These are phyloP conservation scores for Cymbopogon citratus DNA, from an alignment of 176 grass and related monocot genomes.

Conservation along the genomic window DNA sequence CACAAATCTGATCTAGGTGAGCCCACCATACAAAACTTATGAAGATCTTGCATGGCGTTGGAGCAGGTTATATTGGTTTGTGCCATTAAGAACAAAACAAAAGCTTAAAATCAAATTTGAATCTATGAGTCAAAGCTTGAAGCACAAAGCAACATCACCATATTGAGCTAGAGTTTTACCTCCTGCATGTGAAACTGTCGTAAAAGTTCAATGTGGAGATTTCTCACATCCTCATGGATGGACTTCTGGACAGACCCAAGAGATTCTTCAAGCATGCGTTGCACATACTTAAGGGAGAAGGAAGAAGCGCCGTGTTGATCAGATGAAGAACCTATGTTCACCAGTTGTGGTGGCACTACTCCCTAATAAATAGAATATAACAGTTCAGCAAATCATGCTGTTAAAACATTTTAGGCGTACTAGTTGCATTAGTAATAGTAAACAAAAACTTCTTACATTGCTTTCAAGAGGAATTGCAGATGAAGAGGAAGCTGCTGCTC, in stretches of 20 bases:
- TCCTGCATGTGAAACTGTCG: conserved; percentile 97
- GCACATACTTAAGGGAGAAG: conserved; percentile 93
- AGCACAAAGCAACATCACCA: conserved; percentile 3
- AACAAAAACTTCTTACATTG: conserved; percentile 59
- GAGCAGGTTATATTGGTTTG: neutral
- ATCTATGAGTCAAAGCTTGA: neutral
- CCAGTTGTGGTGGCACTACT: conserved; percentile 32
- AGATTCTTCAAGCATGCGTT: conserved; percentile 89
- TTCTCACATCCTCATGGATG: conserved; percentile 86
- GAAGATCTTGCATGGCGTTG: neutral
- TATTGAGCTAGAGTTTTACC: conserved; percentile 39
- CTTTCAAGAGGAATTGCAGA: conserved; percentile 37
- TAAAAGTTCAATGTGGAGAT: conserved; percentile 92
- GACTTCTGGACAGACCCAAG: conserved; percentile 83
- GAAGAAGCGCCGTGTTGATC: conserved; percentile 73
- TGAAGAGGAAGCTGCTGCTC: conserved; percentile 37
- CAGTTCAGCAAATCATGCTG: neutral
- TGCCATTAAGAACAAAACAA: conserved; percentile 1
- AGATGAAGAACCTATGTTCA: conserved; percentile 29
- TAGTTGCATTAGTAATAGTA: conserved; percentile 15
- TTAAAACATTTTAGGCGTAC: neutral
- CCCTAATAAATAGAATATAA: conserved; percentile 47
- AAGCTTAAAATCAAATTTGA: neutral
- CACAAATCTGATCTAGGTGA: neutral
- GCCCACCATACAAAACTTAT: neutral